These are phyloP conservation scores for Imleria badia DNA, from an alignment of 768 basidiomycete genomes.

Conservation along the genomic window DNA sequence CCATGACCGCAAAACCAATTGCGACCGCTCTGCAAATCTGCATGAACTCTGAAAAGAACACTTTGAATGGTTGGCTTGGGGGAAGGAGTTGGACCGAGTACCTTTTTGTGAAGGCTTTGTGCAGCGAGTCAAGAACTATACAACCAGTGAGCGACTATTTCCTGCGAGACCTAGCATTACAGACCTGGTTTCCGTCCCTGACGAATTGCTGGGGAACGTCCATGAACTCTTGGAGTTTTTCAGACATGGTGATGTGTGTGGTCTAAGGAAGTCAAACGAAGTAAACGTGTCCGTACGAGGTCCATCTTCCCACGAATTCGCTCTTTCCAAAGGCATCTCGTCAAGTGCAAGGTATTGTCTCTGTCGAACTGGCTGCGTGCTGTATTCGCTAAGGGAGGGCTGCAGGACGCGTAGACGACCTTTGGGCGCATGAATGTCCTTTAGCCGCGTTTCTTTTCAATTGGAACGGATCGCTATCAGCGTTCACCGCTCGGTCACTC, in stretches of 20 bases:
- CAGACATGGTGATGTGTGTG: slow-evolving; percentile 64
- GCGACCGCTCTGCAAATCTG: slow-evolving; percentile 97
- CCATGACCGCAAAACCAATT: slow-evolving; percentile 98
- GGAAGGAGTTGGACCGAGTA: slow-evolving; percentile 30
- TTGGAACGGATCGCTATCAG: slow-evolving; percentile 28
- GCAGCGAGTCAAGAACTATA: slow-evolving; percentile 92
- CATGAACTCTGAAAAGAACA: slow-evolving; percentile 66
- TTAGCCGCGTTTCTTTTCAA: slow-evolving; percentile 37
- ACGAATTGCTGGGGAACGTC: slow-evolving; percentile 92
- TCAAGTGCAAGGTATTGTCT: slow-evolving; percentile 16
- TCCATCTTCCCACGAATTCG: slow-evolving; percentile 27
- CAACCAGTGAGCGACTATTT: slow-evolving; percentile 9
- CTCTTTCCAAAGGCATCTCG: slow-evolving; percentile 5
- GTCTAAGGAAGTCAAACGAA: slow-evolving; percentile 13
- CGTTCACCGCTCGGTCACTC: slow-evolving; percentile 24
- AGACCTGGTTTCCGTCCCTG: slow-evolving; percentile 89
- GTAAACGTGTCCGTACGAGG: slow-evolving; percentile 29
- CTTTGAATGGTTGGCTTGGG: not conserved
- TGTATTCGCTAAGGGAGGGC: slow-evolving; percentile 5
- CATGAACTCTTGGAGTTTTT: slow-evolving; percentile 85
- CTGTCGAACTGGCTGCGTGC: not conserved
- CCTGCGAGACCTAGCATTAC: slow-evolving; percentile 15
- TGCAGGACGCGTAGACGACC: slow-evolving; percentile 14
- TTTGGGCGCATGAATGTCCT: slow-evolving; percentile 61
- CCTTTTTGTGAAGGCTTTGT: slow-evolving; percentile 97